phyloP scores from a whole-genome alignment of 169 alveolate species.

The Eimeria brunetti region DNA sequence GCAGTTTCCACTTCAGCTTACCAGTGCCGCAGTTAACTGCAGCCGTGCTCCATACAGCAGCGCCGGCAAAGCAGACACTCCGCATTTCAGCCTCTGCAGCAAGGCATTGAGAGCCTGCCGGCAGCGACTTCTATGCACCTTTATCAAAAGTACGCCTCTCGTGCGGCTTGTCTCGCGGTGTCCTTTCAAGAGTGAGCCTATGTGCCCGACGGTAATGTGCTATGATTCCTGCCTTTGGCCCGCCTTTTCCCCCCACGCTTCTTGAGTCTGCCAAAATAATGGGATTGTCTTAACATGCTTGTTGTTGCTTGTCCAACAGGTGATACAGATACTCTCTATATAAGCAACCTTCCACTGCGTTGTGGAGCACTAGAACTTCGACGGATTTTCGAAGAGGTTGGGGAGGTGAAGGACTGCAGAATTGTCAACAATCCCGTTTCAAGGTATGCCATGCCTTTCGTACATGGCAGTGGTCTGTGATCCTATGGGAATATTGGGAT shows the following conservation, averaged over 20 bases:
- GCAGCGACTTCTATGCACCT: conserved; percentile 75
- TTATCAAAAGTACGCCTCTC: conserved; percentile 73
- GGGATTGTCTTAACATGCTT: not conserved
- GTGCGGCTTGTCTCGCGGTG: conserved; percentile 66
- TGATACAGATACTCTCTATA: conserved; percentile 73
- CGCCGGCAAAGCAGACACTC: conserved; percentile 72
- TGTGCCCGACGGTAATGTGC: conserved; percentile 60
- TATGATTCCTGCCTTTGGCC: conserved; percentile 19
- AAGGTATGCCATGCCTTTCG: conserved; percentile 38
- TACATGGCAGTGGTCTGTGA: not conserved
- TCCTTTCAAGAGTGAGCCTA: conserved; percentile 13
- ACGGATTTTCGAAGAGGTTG: conserved; percentile 79
- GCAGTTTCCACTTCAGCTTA: conserved; percentile 57
- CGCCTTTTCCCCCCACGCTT: not conserved
- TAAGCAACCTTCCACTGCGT: conserved; percentile 73
- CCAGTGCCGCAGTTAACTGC: conserved; percentile 73
- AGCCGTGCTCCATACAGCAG: conserved; percentile 64
- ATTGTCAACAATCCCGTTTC: conserved; percentile 80
- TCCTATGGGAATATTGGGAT: no score
- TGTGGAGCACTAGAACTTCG: conserved; percentile 65
- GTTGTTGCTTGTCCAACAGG: conserved; percentile 8
- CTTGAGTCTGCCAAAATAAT: not conserved
- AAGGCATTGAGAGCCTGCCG: conserved; percentile 75
- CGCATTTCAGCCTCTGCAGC: conserved; percentile 72
- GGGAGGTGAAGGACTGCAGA: conserved; percentile 76